Percentiles rank a stretch among this genome's conserved stretches.
These are phyloP conservation scores for Tremellales sp. DNA, from an alignment of 1,284 basidiomycete species.

Conservation along the genomic window DNA sequence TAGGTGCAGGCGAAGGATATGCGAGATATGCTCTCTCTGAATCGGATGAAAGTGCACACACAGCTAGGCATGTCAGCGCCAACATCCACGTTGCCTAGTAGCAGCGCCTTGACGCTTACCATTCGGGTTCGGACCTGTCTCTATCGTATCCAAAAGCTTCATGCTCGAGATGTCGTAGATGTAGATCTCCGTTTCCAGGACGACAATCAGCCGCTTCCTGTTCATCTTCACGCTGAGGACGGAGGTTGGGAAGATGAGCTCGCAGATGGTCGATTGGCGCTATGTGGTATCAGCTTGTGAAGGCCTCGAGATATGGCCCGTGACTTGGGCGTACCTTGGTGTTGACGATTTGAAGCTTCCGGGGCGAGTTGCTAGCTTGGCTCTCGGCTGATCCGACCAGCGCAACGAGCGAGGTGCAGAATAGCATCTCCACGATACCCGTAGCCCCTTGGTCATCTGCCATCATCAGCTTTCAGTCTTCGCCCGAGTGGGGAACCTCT, in stretches of 20 bases:
- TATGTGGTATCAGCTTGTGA: conserved; percentile 39
- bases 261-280: conserved; percentile 98
- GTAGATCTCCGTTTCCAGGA: conserved; percentile 94
- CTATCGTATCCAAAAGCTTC: conserved; percentile 94
- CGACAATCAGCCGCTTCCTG: conserved; percentile 89
- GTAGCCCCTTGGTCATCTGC: conserved; percentile 79
- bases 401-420: conserved; percentile 95
- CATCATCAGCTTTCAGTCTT: conserved; percentile 3
- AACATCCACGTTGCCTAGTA: conserved; percentile 7
- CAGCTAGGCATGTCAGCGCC: conserved; percentile 58
- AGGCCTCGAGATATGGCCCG: neutral
- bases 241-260: conserved; percentile 92
- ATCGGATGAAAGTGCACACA: conserved; percentile 91
- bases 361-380: conserved; percentile 75
- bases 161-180: conserved; percentile 99
- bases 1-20: conserved; percentile 90
- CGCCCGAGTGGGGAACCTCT: neutral
- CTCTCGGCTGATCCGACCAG: conserved; percentile 87
- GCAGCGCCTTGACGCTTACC: conserved; percentile 54
- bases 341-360: conserved; percentile 95
- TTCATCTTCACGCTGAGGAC: conserved; percentile 96
- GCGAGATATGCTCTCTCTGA: conserved; percentile 94
- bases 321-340: conserved; percentile 65
- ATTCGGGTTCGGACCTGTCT: conserved; percentile 92
- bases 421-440: conserved; percentile 98